These are phyloP conservation scores for Trichoderma guizhouense DNA, from an alignment of 2,329 filamentous ascomycete species.

Conservation along the genomic window DNA sequence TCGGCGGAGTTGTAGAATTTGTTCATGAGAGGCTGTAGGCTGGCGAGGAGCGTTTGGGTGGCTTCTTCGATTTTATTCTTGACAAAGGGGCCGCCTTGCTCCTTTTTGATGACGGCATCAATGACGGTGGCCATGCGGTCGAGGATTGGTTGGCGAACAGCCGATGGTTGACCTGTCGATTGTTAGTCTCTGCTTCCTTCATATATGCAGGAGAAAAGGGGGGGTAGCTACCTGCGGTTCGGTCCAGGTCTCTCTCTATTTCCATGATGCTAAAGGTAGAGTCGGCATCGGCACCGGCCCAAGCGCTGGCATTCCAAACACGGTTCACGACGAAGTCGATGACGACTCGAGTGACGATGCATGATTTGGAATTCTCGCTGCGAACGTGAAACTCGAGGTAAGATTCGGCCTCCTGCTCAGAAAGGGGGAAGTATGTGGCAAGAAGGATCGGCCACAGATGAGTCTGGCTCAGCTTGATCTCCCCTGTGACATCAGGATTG, in stretches of 20 bases:
- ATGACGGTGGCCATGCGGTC: conserved; percentile 37
- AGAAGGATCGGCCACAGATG: conserved; percentile 37
- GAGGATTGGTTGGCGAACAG: conserved; percentile 39
- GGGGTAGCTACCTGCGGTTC: conserved; percentile 31
- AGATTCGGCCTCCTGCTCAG: conserved; percentile 37
- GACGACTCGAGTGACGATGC: conserved; percentile 42
- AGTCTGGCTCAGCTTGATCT: conserved; percentile 29
- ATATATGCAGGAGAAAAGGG: neutral
- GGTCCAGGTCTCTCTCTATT: conserved; percentile 36
- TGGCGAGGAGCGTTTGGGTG: conserved; percentile 37
- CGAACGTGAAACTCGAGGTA: conserved; percentile 42
- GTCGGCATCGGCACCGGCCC: conserved; percentile 37
- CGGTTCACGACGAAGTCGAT: conserved; percentile 43
- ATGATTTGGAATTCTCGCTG: conserved; percentile 39
- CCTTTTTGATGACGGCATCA: conserved; percentile 36
- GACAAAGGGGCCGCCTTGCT: conserved; percentile 31
- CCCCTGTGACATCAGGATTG: conserved; percentile 29
- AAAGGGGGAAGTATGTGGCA: conserved; percentile 38
- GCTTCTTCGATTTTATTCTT: conserved; percentile 40
- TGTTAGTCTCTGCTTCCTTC: neutral
- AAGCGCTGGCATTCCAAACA: conserved; percentile 39
- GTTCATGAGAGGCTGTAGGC: conserved; percentile 41
- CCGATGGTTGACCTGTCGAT: conserved; percentile 33
- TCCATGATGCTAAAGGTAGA: conserved; percentile 35
- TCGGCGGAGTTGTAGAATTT: conserved; percentile 31